Evolutionary conservation across 345 rosid genomes (phyloP).

Genomic region (Linum trigynum): DNA sequence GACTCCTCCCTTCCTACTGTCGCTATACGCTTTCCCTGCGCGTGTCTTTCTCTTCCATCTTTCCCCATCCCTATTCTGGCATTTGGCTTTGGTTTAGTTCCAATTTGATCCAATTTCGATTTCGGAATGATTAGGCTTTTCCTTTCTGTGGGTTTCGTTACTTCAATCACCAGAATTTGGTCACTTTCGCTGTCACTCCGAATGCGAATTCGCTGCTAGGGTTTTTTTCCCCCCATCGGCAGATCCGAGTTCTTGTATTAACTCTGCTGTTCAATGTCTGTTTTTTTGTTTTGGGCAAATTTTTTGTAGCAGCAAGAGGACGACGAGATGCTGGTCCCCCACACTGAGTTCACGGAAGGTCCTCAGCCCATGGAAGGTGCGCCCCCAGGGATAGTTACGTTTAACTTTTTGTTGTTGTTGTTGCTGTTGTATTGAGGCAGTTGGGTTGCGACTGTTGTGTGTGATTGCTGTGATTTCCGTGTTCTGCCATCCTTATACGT

Average conservation of each 20-base stretch:
- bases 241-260: not conserved
- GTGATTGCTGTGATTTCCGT: not conserved
- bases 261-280: not conserved
- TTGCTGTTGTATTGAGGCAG: not conserved
- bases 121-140: not conserved
- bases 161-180: not conserved
- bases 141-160: not conserved
- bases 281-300: not conserved
- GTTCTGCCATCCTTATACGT: not conserved
- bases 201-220: not conserved
- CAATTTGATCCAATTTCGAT: not conserved
- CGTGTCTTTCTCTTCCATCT: not conserved
- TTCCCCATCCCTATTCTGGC: not conserved
- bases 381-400: not conserved
- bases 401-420: conserved; percentile 9
- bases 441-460: not conserved
- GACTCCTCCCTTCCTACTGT: not conserved
- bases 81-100: not conserved
- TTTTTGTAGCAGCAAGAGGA: conserved; percentile 58
- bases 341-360: conserved; percentile 64
- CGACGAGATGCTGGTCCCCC: conserved; percentile 90
- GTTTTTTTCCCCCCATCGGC: not conserved
- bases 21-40: not conserved
- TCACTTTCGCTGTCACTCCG: not conserved
- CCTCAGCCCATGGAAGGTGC: conserved; percentile 80